These are phyloP conservation scores for Spathaspora girioi DNA, from an alignment of 805 yeast species.

Conservation along the genomic window DNA sequence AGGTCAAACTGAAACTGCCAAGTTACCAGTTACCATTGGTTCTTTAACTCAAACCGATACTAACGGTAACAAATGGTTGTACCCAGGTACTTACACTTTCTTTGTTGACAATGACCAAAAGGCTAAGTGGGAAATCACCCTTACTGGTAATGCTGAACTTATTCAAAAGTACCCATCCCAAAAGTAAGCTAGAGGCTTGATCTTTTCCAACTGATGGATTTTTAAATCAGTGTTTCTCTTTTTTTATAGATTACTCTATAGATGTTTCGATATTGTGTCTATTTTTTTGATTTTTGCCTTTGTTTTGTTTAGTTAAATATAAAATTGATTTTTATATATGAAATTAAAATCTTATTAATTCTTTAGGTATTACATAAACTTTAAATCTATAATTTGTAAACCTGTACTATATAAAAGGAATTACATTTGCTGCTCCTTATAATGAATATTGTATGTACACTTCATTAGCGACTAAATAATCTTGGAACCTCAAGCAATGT, in stretches of 20 bases:
- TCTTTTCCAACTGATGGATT: neutral
- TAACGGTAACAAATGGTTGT: conserved; percentile 4
- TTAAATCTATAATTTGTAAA: no score
- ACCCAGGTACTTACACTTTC: conserved; percentile 7
- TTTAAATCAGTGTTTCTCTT: neutral
- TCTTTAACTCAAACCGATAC: conserved; percentile 2
- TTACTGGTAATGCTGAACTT: conserved; percentile 2
- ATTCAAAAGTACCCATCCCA: conserved; percentile 4
- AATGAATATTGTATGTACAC: no score
- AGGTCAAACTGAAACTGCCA: conserved; percentile 1
- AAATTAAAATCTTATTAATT: no score
- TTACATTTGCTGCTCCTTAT: no score
- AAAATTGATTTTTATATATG: neutral
- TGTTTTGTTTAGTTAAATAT: neutral
- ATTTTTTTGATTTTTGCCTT: neutral
- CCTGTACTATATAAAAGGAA: no score
- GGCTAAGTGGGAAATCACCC: conserved; percentile 2
- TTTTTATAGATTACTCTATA: neutral
- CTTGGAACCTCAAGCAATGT: no score
- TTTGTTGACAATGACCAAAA: conserved; percentile 3
- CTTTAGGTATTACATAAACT: no score
- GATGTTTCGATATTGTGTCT: neutral
- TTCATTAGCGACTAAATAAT: no score
- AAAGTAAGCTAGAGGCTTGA: neutral
- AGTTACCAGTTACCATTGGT: conserved; percentile 4